Evolutionary conservation across 75 land plant species (phyloP), one percentile per base, ranked within the genome.

Genomic region (Selaginella tamariscina): DNA sequence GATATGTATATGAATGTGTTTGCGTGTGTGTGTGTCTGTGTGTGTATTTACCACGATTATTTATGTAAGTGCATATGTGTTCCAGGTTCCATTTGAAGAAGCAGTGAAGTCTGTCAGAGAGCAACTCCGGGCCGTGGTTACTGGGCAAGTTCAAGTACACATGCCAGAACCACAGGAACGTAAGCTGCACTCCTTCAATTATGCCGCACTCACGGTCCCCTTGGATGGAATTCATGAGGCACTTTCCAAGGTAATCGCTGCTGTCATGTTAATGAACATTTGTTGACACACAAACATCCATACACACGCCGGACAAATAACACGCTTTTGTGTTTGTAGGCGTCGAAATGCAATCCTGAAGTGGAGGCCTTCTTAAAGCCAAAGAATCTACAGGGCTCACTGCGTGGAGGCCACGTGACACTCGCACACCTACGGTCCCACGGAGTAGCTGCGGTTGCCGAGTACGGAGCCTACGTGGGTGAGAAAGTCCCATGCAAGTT

Each of bases 361-460:
- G 69, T 75, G 18, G 76, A 74, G 33, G 70, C 32, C 23, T 79
- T 80, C 67, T 69, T 94, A n/a, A 24, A 76, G 27, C 82, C 73
- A 30, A 79, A 72, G 63, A 56, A 82, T 57, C 2, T 83, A 33
- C 62, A 80, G 31, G 76, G 31, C 15, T 73, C 67, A 1, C 73
- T 89, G 2, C 76, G 44, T 8, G 67, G 64, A 56, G 86, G 82
- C 31, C 98, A 94, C 79, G 77, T 94, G 13, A 94, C 98, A 5
- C 83, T 94, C 24, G 98, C 98, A n/a, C 98, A 94, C 73, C 85
- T 86, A 72, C 72, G 77, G 54, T 74, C 85, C 54, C 98, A 94
- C 63, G 98, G 98, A 22, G 88, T 85, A 0, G 66, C 86, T 28
- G 82, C 88, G 31, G 88, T 94, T 18, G 89, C 94, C 1, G 84